Evolutionary conservation across 257 asterid genomes (phyloP), one percentile per base, ranked within the genome.

Genomic region (Solanum megistacrolobum): DNA sequence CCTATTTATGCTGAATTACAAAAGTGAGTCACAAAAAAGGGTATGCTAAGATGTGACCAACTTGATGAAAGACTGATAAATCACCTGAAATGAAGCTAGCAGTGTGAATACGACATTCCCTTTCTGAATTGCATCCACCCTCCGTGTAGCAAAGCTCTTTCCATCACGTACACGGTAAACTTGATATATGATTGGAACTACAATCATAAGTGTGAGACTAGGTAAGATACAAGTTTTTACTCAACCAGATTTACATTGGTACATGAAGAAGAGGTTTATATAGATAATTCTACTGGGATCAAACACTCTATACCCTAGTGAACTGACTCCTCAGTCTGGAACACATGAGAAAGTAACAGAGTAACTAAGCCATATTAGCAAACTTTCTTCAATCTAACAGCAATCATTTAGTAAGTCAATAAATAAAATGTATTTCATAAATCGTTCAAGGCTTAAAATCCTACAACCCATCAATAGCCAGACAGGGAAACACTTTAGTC

Each of bases 111-210:
- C 91, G 41, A 96, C 92, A 31, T 92, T 94, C 89, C 98, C 99
- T 86, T 94, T 95, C 91, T 97, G 99, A 86, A 97, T 92, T 87
- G 99, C 99, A 39, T 96, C 99, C 88, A 97, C 99, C 90, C 93
- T 95, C 91, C 99, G 93, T 86, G 99, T 97, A 86, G 99, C 99
- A 90, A 97, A 97, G 92, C 98, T 97, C 89, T 93, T 95, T 29
- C 99, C 99, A 90, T 96, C 98, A 90, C 98, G 98, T 39, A 95
- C 94, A 79, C 98, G 98, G 86, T 94, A 93, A 86, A 95, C 99
- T 89, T 97, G 95, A 92, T 97, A 97, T 84, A 95, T 94, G 84
- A 94, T 97, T 86, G 99, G 99, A 85, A 94, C 99, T 97, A 94
- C 88, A 91, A 91, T 83, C 88, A 90, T 73, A 79, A 86, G 74